A percentile compares a stretch with the other conserved stretches of the same genome.
phyloP scores from a whole-genome alignment of 2,329 filamentous ascomycete species.

The Colletotrichum caudatum region DNA sequence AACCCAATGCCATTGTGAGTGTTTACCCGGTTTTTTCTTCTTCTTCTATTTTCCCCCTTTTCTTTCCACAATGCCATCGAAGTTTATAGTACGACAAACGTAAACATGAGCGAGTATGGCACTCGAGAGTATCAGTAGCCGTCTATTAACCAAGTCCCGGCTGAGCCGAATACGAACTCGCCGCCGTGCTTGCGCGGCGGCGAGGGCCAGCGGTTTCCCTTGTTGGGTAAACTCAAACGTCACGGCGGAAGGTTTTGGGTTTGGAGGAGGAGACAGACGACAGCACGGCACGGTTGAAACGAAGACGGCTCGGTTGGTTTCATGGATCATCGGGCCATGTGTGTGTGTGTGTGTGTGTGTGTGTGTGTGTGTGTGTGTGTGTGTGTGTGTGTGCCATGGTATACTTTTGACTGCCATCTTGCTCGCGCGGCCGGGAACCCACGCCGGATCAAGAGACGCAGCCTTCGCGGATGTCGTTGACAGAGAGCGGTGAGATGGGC shows the following conservation, averaged over 20 bases:
- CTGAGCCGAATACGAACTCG: constrained; percentile 37
- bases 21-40: background rate
- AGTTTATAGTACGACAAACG: background rate
- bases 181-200: constrained; percentile 2
- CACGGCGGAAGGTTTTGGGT: background rate
- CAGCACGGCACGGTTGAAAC: constrained; percentile 18
- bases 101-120: background rate
- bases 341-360: too few relatives aligned
- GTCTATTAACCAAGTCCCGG: background rate
- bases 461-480: background rate
- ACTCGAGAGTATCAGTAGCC: background rate
- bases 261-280: too few relatives aligned
- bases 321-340: background rate
- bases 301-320: constrained; percentile 14
- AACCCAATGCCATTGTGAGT: constrained; percentile 11
- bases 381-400: background rate
- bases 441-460: background rate
- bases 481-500: background rate
- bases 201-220: constrained; percentile 12
- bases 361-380: too few relatives aligned
- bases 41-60: too few relatives aligned
- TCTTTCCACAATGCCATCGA: background rate
- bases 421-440: background rate
- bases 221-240: constrained; percentile 17
- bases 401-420: constrained; percentile 19